Percentiles rank a stretch among this genome's conserved stretches.
These are phyloP conservation scores for Cladorrhinum sp. DNA, from an alignment of 2,329 filamentous ascomycete genomes.

Conservation along the genomic window DNA sequence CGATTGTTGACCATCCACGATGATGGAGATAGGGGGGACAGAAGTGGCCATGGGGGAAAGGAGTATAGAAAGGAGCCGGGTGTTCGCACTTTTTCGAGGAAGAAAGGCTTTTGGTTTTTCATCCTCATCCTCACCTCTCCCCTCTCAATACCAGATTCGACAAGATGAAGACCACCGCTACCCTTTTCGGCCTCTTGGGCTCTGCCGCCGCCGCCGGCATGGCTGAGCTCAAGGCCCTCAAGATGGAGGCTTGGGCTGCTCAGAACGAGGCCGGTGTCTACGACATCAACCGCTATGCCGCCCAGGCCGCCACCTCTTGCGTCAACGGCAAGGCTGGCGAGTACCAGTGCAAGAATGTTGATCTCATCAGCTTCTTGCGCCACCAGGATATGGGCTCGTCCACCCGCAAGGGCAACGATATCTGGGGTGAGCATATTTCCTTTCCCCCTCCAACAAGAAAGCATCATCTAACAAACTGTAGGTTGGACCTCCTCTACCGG, in stretches of 20 bases:
- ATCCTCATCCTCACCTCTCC: background rate
- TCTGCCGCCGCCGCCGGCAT: conserved; percentile 14
- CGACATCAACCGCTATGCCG: conserved; percentile 15
- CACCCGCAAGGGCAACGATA: conserved; percentile 15
- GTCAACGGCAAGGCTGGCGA: conserved; percentile 18
- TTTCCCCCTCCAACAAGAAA: background rate
- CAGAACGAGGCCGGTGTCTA: conserved; percentile 16
- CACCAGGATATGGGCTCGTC: conserved; percentile 18
- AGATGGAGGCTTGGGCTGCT: conserved; percentile 13
- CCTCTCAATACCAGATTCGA: background rate
- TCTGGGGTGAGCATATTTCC: conserved; percentile 12
- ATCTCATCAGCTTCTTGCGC: conserved; percentile 15
- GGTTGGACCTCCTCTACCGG: conserved; percentile 51
- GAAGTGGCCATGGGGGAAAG: background rate
- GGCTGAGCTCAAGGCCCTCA: conserved; percentile 12
- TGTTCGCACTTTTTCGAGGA: background rate
- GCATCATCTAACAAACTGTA: background rate
- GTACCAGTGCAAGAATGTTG: conserved; percentile 18
- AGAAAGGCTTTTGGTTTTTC: background rate
- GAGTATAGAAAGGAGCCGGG: background rate
- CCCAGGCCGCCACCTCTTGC: conserved; percentile 8
- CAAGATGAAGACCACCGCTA: conserved; percentile 12
- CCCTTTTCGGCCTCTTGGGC: conserved; percentile 9
- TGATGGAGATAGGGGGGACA: background rate
- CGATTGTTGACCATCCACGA: too few relatives aligned